Conservation (phyloP, 305 asterid species). For the Fraxinus baroniana region DNA sequence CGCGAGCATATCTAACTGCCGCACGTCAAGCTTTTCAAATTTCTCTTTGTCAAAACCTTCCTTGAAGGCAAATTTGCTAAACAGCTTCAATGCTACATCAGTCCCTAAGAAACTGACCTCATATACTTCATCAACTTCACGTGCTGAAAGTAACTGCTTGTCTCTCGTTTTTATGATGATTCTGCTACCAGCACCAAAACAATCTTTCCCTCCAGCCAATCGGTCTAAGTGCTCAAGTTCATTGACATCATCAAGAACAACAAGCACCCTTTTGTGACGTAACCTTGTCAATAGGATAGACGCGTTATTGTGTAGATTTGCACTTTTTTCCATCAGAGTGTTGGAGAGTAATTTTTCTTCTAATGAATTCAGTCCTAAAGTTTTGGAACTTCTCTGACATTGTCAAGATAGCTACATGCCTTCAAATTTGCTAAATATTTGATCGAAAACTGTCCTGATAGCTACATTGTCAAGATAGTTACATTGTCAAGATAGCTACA, state of each 20-base stretch:
- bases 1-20: not conserved
- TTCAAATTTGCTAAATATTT: too few species aligned
- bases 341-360: not conserved
- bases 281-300: not conserved
- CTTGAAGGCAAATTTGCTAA: conserved; percentile 9
- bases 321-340: not conserved
- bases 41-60: not conserved
- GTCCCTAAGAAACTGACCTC: not conserved
- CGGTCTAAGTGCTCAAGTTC: conserved; percentile 6
- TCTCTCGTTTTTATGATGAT: conserved; percentile 20
- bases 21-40: not conserved
- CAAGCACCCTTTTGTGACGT: conserved; percentile 7
- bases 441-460: not conserved
- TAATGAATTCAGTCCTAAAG: not conserved
- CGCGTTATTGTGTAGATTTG: not conserved
- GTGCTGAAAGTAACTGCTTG: not conserved
- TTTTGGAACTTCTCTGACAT: not conserved
- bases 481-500: too few species aligned
- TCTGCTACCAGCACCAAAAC: conserved; percentile 18
- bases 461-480: too few species aligned
- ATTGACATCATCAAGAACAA: conserved; percentile 21
- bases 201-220: not conserved
- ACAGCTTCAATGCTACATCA: not conserved
- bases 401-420: not conserved
- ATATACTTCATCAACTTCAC: not conserved